phyloP scores from a whole-genome alignment of 2,329 filamentous ascomycete species.

The Penicillium hesseltinei region DNA sequence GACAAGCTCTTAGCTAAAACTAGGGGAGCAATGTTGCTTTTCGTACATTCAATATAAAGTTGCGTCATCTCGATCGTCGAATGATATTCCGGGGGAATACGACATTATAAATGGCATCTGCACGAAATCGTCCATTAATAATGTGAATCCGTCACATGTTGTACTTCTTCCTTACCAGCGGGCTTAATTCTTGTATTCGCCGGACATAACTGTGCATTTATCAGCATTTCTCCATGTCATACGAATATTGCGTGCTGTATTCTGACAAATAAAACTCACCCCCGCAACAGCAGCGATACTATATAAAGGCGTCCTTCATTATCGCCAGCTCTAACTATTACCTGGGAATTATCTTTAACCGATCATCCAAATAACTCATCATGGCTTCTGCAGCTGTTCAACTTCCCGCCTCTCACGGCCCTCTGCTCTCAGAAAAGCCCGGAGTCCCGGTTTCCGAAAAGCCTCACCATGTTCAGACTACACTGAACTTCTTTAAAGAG shows the following conservation, averaged over 20 bases:
- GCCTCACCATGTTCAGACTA: conserved; percentile 41
- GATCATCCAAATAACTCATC: background rate
- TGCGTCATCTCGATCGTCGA: background rate
- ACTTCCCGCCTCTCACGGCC: conserved; percentile 10
- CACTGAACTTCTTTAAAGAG: conserved; percentile 49
- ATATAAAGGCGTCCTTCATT: conserved; percentile 11
- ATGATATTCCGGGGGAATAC: background rate
- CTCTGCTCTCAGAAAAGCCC: conserved; percentile 15
- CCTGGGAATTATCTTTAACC: background rate
- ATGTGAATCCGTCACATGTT: conserved; percentile 8
- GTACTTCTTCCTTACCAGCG: background rate
- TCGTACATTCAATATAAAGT: background rate
- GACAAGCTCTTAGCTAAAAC: background rate
- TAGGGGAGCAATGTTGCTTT: background rate
- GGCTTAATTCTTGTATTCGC: background rate
- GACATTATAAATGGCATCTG: conserved; percentile 2
- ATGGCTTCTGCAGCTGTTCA: conserved; percentile 37
- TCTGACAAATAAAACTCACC: conserved; percentile 32
- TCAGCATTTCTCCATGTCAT: conserved; percentile 27
- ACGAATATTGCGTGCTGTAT: conserved; percentile 33
- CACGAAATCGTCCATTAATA: background rate
- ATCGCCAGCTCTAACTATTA: background rate
- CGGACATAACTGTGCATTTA: conserved; percentile 23
- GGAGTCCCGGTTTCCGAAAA: conserved; percentile 19
- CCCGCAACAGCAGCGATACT: conserved; percentile 12